These are phyloP conservation scores for Taphrina deformans DNA, from an alignment of 1,139 yeast species.

Conservation along the genomic window DNA sequence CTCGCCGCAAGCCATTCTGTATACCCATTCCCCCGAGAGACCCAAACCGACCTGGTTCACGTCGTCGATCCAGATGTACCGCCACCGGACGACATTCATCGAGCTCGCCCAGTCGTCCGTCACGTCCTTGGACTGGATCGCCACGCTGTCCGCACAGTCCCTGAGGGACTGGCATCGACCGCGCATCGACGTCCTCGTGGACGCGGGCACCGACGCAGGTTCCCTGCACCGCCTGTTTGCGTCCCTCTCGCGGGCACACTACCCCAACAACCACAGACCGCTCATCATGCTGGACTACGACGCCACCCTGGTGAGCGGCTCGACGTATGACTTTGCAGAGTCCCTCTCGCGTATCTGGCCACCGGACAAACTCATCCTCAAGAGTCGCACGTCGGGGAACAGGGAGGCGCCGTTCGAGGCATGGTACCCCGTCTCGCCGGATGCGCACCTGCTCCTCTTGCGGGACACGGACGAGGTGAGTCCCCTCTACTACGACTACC, in stretches of 20 bases:
- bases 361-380: background rate
- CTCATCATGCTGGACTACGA: background rate
- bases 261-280: background rate
- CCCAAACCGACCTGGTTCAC: slow-evolving; percentile 16
- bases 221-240: background rate
- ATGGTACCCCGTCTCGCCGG: slow-evolving; percentile 1
- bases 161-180: background rate
- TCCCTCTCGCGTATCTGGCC: slow-evolving; percentile 3
- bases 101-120: background rate
- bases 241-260: background rate
- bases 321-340: background rate
- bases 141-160: background rate
- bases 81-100: background rate
- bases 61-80: background rate
- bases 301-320: background rate
- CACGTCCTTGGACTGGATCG: background rate
- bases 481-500: slow-evolving; percentile 1
- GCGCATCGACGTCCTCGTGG: slow-evolving; percentile 5
- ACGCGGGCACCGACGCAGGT: background rate
- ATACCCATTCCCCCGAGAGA: background rate
- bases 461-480: slow-evolving; percentile 1
- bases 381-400: background rate
- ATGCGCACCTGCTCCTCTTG: background rate
- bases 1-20: background rate
- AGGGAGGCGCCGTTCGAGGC: background rate